Evolutionary conservation across 371 early-diverging fungal genomes (phyloP), one percentile per base, ranked within the genome.

Genomic region (Blakeslea trispora): DNA sequence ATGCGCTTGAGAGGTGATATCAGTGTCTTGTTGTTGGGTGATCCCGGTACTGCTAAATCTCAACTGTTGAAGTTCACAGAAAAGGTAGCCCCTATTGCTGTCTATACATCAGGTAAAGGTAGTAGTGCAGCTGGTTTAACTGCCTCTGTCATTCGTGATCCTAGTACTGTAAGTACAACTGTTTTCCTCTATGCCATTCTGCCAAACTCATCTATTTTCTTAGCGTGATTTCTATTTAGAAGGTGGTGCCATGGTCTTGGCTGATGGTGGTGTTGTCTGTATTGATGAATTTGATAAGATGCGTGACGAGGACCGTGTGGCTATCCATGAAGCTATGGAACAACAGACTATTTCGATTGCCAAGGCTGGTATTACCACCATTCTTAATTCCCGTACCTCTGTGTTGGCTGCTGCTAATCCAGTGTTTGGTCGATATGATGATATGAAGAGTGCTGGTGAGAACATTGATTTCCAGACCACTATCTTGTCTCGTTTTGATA

Each of bases 261-360:
- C 99, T 1, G 99, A 99, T 74, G 96, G 97, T 41, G 99, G 99
- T 55, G 94, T 99, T 24, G 99, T 99, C 41, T 99, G 99, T 80
- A 99, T 99, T 74, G 99, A 99, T 83, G 99, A 99, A 80, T 99
- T 99, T 81, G 99, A 99, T 79, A 99, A 99, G 82, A 99, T 99
- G 99, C 83, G 97, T 64, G 98, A 99, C 51, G 96, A 97, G 71
- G 99, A 99, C 75, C 86, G 99, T 57, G 99, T 99, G 0, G 99
- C 99, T 19, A 99, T 99, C 67, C 99, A 99, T 82, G 99, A 99
- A 83, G 99, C 99, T 18, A 99, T 99, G 99, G 99, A 99, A 81
- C 99, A 99, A 79, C 99, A 99, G 73, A 99, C 99, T 1, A 99
- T 99, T 55, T 97, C 97, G 9, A 99, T 99, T 63, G 99, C 99